These are phyloP conservation scores for Ascochyta fabae DNA, from an alignment of 2,329 filamentous ascomycete species.

Conservation along the genomic window DNA sequence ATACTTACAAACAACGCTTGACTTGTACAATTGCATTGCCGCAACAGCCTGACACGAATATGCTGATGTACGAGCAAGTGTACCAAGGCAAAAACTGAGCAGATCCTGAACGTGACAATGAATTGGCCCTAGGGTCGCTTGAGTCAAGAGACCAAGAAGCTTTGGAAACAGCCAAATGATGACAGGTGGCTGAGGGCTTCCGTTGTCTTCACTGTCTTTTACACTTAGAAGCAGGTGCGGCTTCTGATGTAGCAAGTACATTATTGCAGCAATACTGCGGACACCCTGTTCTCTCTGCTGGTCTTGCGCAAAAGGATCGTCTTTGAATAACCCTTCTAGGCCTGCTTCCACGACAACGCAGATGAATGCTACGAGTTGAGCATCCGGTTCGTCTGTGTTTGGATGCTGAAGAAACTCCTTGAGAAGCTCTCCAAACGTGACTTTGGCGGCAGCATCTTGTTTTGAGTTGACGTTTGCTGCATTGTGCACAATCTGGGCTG, in stretches of 20 bases:
- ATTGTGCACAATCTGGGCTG: constrained; percentile 85
- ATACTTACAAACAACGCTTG: constrained; percentile 51
- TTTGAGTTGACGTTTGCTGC: constrained; percentile 70
- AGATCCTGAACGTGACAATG: constrained; percentile 47
- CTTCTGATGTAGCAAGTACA: constrained; percentile 75
- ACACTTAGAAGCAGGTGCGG: constrained; percentile 66
- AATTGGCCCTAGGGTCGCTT: constrained; percentile 50
- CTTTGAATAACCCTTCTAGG: constrained; percentile 70
- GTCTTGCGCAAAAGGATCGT: constrained; percentile 71
- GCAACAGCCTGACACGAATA: constrained; percentile 45
- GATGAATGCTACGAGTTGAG: constrained; percentile 82
- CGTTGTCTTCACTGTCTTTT: constrained; percentile 42
- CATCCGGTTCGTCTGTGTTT: constrained; percentile 65
- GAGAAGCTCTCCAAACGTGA: constrained; percentile 77
- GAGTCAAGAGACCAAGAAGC: constrained; percentile 56
- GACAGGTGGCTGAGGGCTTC: constrained; percentile 52
- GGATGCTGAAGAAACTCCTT: constrained; percentile 63
- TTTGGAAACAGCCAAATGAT: constrained; percentile 62
- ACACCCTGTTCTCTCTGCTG: constrained; percentile 65
- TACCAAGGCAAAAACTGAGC: constrained; percentile 46
- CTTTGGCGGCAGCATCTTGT: constrained; percentile 69
- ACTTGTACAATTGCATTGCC: constrained; percentile 48
- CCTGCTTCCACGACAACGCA: constrained; percentile 83
- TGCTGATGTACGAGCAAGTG: constrained; percentile 44
- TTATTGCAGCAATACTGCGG: constrained; percentile 79